Conservation (phyloP, 345 rosid species). For the Laguncularia racemosa region DNA sequence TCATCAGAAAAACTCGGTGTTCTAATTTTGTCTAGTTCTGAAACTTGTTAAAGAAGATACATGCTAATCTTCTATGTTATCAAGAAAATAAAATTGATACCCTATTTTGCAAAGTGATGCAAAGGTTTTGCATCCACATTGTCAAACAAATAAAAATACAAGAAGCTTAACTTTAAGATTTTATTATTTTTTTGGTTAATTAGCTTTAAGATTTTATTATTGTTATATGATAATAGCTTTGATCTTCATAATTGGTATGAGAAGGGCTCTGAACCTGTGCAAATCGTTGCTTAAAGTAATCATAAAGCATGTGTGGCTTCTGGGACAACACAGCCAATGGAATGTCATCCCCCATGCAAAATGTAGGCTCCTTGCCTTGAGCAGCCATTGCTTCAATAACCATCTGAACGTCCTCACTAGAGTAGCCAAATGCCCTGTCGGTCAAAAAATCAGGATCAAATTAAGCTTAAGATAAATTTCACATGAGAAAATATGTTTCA, state of each 20-base stretch:
- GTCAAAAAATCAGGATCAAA: slow-evolving; percentile 15
- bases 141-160: no score
- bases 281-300: slow-evolving; percentile 98
- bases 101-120: no score
- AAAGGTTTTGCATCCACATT: no score
- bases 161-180: background rate
- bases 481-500: no score
- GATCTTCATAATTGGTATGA: background rate
- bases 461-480: background rate
- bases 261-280: slow-evolving; percentile 63
- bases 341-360: slow-evolving; percentile 96
- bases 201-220: background rate
- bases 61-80: no score
- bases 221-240: background rate
- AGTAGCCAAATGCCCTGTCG: slow-evolving; percentile 91
- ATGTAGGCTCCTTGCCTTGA: slow-evolving; percentile 97
- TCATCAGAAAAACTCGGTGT: no score
- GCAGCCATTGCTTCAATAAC: slow-evolving; percentile 95
- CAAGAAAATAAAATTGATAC: no score
- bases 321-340: slow-evolving; percentile 86
- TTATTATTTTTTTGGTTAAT: no score
- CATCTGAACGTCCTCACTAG: slow-evolving; percentile 99
- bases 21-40: no score
- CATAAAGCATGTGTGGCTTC: slow-evolving; percentile 86
- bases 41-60: no score